Conservation (phyloP, 2,329 filamentous ascomycete genomes). For the Stagonosporopsis chrysanthemi region DNA sequence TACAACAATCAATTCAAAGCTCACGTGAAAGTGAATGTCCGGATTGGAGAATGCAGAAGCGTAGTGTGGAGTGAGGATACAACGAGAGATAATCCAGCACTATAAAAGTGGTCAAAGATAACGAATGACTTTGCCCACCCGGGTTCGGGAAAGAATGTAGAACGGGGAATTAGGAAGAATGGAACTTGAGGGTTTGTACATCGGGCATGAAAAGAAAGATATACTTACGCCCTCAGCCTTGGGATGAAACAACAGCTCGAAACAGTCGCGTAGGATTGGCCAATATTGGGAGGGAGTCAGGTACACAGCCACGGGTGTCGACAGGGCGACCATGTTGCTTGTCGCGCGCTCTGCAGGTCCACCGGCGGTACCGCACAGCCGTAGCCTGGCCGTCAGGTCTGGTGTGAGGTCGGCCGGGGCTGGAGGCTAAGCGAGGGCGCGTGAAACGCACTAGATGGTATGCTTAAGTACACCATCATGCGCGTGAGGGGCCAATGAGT, state of each 20-base stretch:
- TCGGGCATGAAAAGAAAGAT: constrained; percentile 34
- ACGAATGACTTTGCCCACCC: constrained; percentile 49
- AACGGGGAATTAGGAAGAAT: constrained; percentile 16
- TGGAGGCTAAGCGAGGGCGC: constrained; percentile 26
- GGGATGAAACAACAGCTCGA: constrained; percentile 26
- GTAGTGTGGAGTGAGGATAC: constrained; percentile 27
- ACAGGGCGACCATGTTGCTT: constrained; percentile 33
- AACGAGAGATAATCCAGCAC: constrained; percentile 33
- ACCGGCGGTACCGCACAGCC: constrained; percentile 8
- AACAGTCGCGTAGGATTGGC: constrained; percentile 32
- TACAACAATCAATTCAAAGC: constrained; percentile 20
- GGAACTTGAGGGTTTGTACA: constrained; percentile 20
- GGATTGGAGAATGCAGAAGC: constrained; percentile 33
- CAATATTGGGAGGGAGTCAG: constrained; percentile 22
- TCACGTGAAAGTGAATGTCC: constrained; percentile 21
- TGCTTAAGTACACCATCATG: constrained; percentile 32
- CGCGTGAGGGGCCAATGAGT: constrained; percentile 30
- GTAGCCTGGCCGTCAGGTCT: constrained; percentile 15
- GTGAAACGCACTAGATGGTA: constrained; percentile 41
- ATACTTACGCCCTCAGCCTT: constrained; percentile 31
- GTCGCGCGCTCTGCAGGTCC: constrained; percentile 42
- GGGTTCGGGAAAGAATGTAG: constrained; percentile 20
- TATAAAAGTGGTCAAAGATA: constrained; percentile 48
- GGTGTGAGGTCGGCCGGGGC: constrained; percentile 27
- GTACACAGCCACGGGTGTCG: constrained; percentile 39